These are phyloP conservation scores for Thuidium tamariscinum DNA, from an alignment of 225 moss, liverwort and hornwort genomes.

Conservation along the genomic window DNA sequence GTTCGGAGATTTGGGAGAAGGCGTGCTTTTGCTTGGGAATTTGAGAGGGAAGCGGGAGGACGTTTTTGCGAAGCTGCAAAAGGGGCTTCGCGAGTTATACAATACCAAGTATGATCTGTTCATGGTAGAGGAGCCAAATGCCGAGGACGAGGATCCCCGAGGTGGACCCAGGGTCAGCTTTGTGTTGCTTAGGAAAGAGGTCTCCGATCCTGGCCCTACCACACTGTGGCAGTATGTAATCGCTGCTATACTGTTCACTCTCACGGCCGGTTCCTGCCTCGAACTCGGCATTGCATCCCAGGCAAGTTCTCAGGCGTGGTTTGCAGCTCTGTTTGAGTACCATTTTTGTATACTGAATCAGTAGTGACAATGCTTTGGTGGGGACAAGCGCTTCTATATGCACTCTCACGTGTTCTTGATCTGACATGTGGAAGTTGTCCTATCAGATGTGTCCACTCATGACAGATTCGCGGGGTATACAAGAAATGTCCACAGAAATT, in stretches of 20 bases:
- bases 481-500: neutral
- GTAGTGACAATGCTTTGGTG: neutral
- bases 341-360: neutral
- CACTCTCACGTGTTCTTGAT: neutral
- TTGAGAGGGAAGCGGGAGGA: conserved; percentile 83
- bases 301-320: neutral
- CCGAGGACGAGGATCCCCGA: conserved; percentile 84
- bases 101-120: conserved; percentile 80
- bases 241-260: conserved; percentile 54
- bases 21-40: conserved; percentile 76
- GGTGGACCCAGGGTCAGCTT: conserved; percentile 92
- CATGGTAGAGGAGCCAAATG: conserved; percentile 95
- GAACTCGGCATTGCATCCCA: conserved; percentile 90
- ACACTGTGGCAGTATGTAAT: conserved; percentile 94
- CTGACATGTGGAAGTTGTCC: neutral
- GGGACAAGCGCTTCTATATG: neutral
- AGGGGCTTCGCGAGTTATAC: conserved; percentile 57
- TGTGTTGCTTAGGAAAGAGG: conserved; percentile 82
- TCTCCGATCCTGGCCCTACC: conserved; percentile 78
- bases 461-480: neutral
- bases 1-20: conserved; percentile 79
- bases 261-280: conserved; percentile 79
- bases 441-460: neutral
- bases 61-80: conserved; percentile 63
- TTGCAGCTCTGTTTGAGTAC: neutral